phyloP scores from a whole-genome alignment of 2,329 filamentous ascomycete species.

The Aaosphaeria pasadenensis region DNA sequence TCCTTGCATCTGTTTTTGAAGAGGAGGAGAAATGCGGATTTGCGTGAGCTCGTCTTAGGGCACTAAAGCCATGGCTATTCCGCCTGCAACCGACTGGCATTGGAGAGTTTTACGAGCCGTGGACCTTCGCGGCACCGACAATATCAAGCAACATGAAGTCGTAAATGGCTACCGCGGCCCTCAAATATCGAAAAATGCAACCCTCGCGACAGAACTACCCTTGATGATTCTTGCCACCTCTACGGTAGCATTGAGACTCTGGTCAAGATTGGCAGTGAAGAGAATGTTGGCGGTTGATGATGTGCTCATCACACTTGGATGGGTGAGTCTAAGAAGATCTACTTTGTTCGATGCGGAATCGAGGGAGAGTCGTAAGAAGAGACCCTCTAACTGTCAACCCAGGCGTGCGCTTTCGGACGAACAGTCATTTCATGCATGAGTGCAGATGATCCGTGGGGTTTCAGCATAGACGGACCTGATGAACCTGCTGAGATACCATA shows the following conservation, averaged over 20 bases:
- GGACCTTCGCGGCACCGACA: no score
- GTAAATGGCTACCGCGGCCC: no score
- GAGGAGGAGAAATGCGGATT: no score
- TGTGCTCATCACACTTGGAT: conserved; percentile 18
- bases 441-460: conserved; percentile 20
- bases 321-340: conserved; percentile 6
- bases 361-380: neutral
- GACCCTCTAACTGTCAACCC: neutral
- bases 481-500: conserved; percentile 16
- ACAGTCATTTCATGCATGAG: conserved; percentile 26
- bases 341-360: neutral
- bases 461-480: conserved; percentile 21
- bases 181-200: neutral
- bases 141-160: no score
- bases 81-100: no score
- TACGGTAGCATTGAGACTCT: conserved; percentile 20
- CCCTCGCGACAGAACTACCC: conserved; percentile 23
- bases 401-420: conserved; percentile 18
- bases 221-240: conserved; percentile 19
- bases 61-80: no score
- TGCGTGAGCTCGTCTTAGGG: no score
- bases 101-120: no score
- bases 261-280: conserved; percentile 21
- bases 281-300: conserved; percentile 21
- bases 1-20: no score